Evolutionary conservation across 371 early-diverging fungal genomes (phyloP), one percentile per base, ranked within the genome.

Genomic region (Rhizoclosmatium hyalinum): DNA sequence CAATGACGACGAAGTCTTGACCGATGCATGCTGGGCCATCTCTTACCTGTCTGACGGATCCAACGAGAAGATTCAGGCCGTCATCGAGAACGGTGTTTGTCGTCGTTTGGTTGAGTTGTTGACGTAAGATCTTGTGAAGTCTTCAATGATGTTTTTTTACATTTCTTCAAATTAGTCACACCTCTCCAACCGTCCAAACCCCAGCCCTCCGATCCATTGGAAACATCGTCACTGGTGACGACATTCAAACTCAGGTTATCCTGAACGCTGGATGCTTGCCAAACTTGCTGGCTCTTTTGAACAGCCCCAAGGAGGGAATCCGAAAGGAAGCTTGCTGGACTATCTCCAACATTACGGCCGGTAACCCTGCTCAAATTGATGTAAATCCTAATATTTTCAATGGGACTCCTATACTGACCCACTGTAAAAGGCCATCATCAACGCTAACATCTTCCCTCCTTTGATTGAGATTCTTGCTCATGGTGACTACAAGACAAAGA

Each of bases 251-350:
- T 45, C 98, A 99, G 84, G 91, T 93, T 14, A 89, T 99, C 42
- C 90, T 99, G 77, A 93, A 95, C 86, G 93, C 93, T 74, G 96
- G 94, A 21, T 93, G 92, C 3, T 86, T 99, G 42, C 87, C 89
- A 45, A 93, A 96, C 17, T 87, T 99, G n/a, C 85, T 90, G 19
- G 81, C 88, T 41, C 89, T 98, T 65, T 91, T 98, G 39, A 88
- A 85, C 75, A 92, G 92, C 78, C 91, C 94, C 65, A 94, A 94
- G 84, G 96, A 98, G 72, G 93, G 92, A 47, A 95, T 99, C 74
- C 93, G 96, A 77, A 99, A 99, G 87, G 99, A 99, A 84, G 98
- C 99, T 19, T 99, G 99, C 90, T 99, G 99, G 99, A 97, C 99
- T 8, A 93, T 99, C 65, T 98, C 98, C 41, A 99, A 99, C 87